A percentile compares a stretch with the other conserved stretches of the same genome.
Conservation (phyloP, 2,329 filamentous ascomycete genomes). For the Trichoderma simmonsii region DNA sequence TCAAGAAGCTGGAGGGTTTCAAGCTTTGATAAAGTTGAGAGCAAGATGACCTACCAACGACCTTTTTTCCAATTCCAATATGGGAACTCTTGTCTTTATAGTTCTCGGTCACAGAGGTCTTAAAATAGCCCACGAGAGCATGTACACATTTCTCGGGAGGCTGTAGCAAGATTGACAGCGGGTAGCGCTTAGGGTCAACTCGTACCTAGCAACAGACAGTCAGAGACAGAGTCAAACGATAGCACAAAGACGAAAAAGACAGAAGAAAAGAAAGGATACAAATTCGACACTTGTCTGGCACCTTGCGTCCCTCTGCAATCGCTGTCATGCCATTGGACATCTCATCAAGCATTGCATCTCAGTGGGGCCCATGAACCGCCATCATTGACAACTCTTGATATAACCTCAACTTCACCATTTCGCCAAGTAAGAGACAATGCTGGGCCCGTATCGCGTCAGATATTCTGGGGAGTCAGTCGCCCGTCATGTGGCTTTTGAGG, state of each 20-base stretch:
- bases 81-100: constrained; percentile 37
- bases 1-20: constrained; percentile 17
- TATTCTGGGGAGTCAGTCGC: not conserved
- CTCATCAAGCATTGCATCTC: constrained; percentile 8
- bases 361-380: constrained; percentile 6
- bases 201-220: constrained; percentile 59
- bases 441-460: not conserved
- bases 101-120: constrained; percentile 47
- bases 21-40: constrained; percentile 31
- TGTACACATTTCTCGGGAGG: constrained; percentile 40
- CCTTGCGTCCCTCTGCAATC: constrained; percentile 17
- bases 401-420: constrained; percentile 3
- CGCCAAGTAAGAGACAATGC: constrained; percentile 13
- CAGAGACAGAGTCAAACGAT: constrained; percentile 56
- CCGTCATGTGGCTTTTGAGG: not conserved
- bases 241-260: constrained; percentile 55
- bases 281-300: constrained; percentile 36
- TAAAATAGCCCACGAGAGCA: constrained; percentile 40
- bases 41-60: constrained; percentile 29
- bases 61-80: constrained; percentile 30
- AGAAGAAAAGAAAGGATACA: constrained; percentile 32
- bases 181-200: constrained; percentile 61
- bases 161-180: constrained; percentile 56
- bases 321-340: constrained; percentile 34
- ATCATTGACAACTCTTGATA: constrained; percentile 8